A percentile compares a stretch with the other conserved stretches of the same genome.
Evolutionary conservation across 441 rosid species (phyloP).

Genomic region (Biscutella auriculata): DNA sequence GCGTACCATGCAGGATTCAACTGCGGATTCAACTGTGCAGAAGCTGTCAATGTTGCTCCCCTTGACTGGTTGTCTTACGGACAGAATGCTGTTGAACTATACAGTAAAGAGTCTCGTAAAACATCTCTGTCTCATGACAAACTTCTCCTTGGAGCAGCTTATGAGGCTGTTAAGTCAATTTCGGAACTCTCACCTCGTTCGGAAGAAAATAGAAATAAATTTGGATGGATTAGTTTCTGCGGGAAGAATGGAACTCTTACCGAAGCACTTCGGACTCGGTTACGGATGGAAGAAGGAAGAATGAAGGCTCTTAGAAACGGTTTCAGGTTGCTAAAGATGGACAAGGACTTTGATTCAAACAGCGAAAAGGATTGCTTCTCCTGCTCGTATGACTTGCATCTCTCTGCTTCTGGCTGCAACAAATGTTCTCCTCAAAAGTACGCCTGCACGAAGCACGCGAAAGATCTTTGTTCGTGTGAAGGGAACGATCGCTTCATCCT

Average conservation of each 20-base stretch:
- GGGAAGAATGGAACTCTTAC: conserved; percentile 66
- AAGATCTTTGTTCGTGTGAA: conserved; percentile 45
- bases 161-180: conserved; percentile 46
- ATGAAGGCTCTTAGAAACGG: conserved; percentile 31
- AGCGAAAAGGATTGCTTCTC: conserved; percentile 53
- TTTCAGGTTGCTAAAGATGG: conserved; percentile 34
- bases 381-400: conserved; percentile 65
- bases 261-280: conserved; percentile 49
- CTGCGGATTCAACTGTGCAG: conserved; percentile 92
- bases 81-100: conserved; percentile 71
- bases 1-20: conserved; percentile 88
- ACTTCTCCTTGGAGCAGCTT: conserved; percentile 54
- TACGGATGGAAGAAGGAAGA: conserved; percentile 44
- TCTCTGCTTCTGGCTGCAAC: conserved; percentile 59
- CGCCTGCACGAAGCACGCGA: conserved; percentile 51
- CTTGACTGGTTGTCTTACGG: conserved; percentile 82
- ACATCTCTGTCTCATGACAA: conserved; percentile 90
- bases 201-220: conserved; percentile 26
- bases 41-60: conserved; percentile 89
- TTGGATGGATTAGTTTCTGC: conserved; percentile 50
- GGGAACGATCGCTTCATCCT: conserved; percentile 28
- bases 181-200: conserved; percentile 23
- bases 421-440: conserved; percentile 46
- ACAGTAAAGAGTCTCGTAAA: conserved; percentile 49
- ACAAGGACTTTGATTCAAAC: conserved; percentile 33